Base-by-base conservation (phyloP, 371 early-diverging fungal species). In the Rhizopus microsporus region DNA sequence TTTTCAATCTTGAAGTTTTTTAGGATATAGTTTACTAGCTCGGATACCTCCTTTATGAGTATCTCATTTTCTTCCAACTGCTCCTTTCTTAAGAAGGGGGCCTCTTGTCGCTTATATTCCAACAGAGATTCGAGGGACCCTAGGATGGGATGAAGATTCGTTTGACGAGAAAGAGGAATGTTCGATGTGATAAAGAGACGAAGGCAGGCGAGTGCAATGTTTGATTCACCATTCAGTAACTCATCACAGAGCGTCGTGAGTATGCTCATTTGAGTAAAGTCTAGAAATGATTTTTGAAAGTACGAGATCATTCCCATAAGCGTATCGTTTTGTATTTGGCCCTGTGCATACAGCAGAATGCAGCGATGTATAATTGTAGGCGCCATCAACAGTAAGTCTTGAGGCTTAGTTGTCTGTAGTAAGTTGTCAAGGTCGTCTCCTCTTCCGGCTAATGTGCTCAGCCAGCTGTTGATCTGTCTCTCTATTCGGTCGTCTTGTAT, bases 401-500 rank as follows among this genome's bases (percentile, higher is more conserved):
- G 75, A 3, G 72, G 72, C 30, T 49, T 65, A 1, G 71, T 62
- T 3, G 57, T 44, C 71, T 68, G 44, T 8, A 78, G 55, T 9
- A 73, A 29, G 16, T 69, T 69, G 53, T 76, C 74, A 0, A 77
- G 69, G 5, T 76, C 39, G 0, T 69, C 72, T 46, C 71, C 67
- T 7, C 58, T 59, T 7, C 71, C 63, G 8, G 62, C 62, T 5
- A 78, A 40, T 9, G 70, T 75, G 10, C 35, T 51, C 67, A 66
- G 59, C 79, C 79, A 78, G 32, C 64, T 34, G 39, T 59, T 60
- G 35, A 72, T 60, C 23, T 69, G 46, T 16, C 51, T 39, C 33
- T 76, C 75, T 45, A 68, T 62, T 1, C 58, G n/a, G 3, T 39
- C 33, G 38, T 67, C 73, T 0, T 46, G 46, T 5, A 51, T 52